These are phyloP conservation scores for Cyclostephanos invisitatus DNA, from an alignment of 108 stramenopile species.

Conservation along the genomic window DNA sequence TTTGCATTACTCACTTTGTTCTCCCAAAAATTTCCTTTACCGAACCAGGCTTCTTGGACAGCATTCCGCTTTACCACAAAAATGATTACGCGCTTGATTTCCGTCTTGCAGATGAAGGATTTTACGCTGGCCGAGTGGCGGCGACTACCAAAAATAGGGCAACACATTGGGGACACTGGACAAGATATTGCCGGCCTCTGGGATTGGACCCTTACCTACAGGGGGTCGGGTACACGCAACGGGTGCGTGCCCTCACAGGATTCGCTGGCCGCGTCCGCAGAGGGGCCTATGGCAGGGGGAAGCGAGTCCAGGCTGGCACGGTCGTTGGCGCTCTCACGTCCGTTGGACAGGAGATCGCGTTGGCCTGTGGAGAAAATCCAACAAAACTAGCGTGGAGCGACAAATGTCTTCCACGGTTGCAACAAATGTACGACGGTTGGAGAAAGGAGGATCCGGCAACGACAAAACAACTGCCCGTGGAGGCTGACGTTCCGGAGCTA, in stretches of 20 bases:
- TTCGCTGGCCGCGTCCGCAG: background rate
- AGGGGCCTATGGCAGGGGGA: background rate
- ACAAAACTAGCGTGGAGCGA: conserved; percentile 3
- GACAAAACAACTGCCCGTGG: conserved; percentile 1
- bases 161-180: conserved; percentile 15
- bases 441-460: background rate
- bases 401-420: background rate
- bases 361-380: conserved; percentile 13
- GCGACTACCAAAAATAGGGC: background rate
- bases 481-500: background rate
- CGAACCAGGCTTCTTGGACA: conserved; percentile 20
- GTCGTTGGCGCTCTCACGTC: conserved; percentile 17
- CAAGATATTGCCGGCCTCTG: conserved; percentile 2
- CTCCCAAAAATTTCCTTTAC: conserved; percentile 2
- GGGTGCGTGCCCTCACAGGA: background rate
- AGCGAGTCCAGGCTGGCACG: conserved; percentile 11
- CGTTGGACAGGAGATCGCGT: conserved; percentile 17
- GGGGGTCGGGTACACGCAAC: background rate
- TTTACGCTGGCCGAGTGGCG: conserved; percentile 3
- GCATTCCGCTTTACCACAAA: background rate
- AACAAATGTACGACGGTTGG: background rate
- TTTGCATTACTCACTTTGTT: conserved; percentile 7
- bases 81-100: conserved; percentile 13
- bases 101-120: conserved; percentile 14
- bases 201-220: background rate